A percentile compares a stretch with the other conserved stretches of the same genome.
phyloP scores from a whole-genome alignment of 768 basidiomycete genomes.

The Cystofilobasidium ferigula region DNA sequence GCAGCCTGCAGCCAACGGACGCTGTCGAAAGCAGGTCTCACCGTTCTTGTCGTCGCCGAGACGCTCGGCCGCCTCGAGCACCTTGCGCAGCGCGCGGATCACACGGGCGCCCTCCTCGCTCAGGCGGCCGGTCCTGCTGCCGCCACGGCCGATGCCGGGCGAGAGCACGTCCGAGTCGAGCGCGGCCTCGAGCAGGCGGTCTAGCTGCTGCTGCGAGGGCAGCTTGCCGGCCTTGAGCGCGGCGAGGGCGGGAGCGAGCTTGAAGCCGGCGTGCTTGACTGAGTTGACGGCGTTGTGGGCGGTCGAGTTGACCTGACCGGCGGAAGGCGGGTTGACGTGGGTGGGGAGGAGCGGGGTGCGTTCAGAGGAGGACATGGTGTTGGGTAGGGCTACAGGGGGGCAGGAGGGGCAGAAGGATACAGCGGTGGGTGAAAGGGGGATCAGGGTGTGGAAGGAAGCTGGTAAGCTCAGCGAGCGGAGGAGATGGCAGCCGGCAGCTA shows the following conservation, averaged over 20 bases:
- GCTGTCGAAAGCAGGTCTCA: too few relatives aligned
- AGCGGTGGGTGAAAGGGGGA: too few relatives aligned
- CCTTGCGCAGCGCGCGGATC: slow-evolving; percentile 34
- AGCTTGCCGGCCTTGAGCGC: slow-evolving; percentile 24
- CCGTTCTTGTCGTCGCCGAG: slow-evolving; percentile 41
- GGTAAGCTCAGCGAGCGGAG: too few relatives aligned
- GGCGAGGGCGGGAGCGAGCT: slow-evolving; percentile 14
- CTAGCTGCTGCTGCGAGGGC: slow-evolving; percentile 20
- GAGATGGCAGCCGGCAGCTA: too few relatives aligned
- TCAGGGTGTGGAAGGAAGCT: too few relatives aligned
- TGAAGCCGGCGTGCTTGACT: slow-evolving; percentile 1
- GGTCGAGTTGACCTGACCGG: slow-evolving; percentile 1
- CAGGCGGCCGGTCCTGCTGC: slow-evolving; percentile 34
- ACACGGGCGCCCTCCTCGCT: slow-evolving; percentile 36
- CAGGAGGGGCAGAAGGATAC: neutral
- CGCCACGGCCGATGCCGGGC: slow-evolving; percentile 15
- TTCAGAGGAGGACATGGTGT: slow-evolving; percentile 20
- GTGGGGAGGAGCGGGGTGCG: slow-evolving; percentile 23
- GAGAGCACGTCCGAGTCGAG: slow-evolving; percentile 23
- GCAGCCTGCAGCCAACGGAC: slow-evolving; percentile 15
- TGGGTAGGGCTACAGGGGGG: slow-evolving; percentile 1
- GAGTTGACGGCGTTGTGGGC: neutral
- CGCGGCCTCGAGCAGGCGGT: slow-evolving; percentile 11
- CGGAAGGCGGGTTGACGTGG: slow-evolving; percentile 2
- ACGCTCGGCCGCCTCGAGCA: slow-evolving; percentile 32